phyloP scores from a whole-genome alignment of 495 filamentous ascomycete genomes.

The Usnea hakonensis region DNA sequence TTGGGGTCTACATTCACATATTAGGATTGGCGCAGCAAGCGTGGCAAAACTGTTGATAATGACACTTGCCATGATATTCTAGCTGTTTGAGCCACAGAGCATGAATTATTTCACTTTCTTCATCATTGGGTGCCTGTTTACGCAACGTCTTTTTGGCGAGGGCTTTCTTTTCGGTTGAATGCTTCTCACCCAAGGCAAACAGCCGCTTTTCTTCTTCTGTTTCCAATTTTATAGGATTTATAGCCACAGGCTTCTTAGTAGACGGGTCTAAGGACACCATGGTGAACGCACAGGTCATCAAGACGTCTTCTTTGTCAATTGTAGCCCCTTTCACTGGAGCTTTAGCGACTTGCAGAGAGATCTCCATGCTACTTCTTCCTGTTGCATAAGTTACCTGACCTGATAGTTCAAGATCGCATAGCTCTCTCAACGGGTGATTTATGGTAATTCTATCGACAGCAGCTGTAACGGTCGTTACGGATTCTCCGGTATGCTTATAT shows the following conservation, averaged over 20 bases:
- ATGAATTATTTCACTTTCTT: constrained; percentile 73
- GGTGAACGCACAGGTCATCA: constrained; percentile 76
- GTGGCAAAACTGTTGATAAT: not conserved
- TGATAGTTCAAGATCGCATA: constrained; percentile 73
- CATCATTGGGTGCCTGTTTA: constrained; percentile 65
- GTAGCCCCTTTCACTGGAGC: constrained; percentile 46
- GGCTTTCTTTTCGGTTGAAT: constrained; percentile 67
- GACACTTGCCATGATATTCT: constrained; percentile 48
- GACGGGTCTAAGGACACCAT: constrained; percentile 72
- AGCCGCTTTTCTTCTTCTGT: constrained; percentile 64
- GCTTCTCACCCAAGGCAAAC: constrained; percentile 62
- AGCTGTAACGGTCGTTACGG: constrained; percentile 72
- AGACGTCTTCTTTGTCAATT: constrained; percentile 57
- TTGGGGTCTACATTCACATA: constrained; percentile 45
- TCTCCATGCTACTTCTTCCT: constrained; percentile 72
- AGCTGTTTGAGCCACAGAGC: constrained; percentile 69
- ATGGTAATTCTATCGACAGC: constrained; percentile 75
- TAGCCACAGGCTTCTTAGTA: constrained; percentile 56
- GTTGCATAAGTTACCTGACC: constrained; percentile 77
- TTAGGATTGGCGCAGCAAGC: not conserved
- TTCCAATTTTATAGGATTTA: constrained; percentile 55
- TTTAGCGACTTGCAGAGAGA: constrained; percentile 68
- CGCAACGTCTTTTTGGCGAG: constrained; percentile 54
- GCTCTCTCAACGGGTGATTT: constrained; percentile 62
- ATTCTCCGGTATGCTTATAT: constrained; percentile 74